Evolutionary conservation across 2,329 filamentous ascomycete genomes (phyloP).

Genomic region (Grosmannia serpens): DNA sequence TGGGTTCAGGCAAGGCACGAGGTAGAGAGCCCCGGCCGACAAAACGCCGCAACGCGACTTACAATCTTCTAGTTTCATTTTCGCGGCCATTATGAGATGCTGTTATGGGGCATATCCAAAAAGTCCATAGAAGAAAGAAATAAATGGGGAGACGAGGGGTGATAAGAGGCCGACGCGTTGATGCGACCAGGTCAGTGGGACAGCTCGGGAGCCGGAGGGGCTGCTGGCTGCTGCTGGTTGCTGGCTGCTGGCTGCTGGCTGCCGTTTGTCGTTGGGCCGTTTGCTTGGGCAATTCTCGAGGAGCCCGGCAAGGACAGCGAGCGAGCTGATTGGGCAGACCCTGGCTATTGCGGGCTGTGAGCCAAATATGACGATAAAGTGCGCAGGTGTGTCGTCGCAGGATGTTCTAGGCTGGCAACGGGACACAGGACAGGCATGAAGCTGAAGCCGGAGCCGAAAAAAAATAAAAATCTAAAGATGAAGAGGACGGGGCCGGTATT

Average conservation of each 20-base stretch:
- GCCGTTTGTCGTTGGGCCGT: background rate
- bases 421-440: background rate
- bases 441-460: background rate
- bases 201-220: background rate
- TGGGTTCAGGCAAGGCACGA: background rate
- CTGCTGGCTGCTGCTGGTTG: background rate
- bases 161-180: background rate
- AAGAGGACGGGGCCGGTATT: background rate
- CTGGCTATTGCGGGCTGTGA: background rate
- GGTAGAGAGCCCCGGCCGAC: background rate
- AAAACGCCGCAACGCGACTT: slow-evolving; percentile 20
- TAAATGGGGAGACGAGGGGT: background rate
- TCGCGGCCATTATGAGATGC: slow-evolving; percentile 58
- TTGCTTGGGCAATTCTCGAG: background rate
- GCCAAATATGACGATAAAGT: background rate
- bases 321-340: background rate
- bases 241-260: too few relatives aligned
- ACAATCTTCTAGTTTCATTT: slow-evolving; percentile 88
- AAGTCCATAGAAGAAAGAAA: background rate
- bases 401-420: background rate
- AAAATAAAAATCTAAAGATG: background rate
- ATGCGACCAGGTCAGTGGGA: background rate
- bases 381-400: background rate
- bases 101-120: slow-evolving; percentile 49
- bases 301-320: background rate